Evolutionary conservation across 768 basidiomycete genomes (phyloP), one percentile per base, ranked within the genome.

Genomic region (Suillus americanus): DNA sequence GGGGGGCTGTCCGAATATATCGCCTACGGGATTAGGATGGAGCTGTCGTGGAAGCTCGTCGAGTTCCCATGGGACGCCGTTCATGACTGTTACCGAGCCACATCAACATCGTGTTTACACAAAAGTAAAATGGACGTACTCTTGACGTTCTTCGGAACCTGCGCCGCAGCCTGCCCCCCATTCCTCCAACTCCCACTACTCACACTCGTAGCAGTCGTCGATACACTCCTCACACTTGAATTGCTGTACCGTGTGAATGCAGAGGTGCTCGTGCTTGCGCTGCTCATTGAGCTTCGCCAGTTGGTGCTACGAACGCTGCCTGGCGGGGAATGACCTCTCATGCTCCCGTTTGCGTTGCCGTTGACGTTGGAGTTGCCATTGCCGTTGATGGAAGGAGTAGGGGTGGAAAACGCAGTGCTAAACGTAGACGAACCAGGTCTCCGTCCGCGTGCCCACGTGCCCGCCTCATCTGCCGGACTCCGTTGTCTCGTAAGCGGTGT

Each of bases 181-280:
- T 61, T 50, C 59, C 67, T 71, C 60, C 62, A 68, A 25, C 89
- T 91, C 56, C 82, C 79, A 28, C 86, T 84, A 38, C 90, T 91
- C 7, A 91, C 85, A 68, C 90, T 91, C 18, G 93, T 95, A 51
- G 92, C 92, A 63, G 85, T 85, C 5, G 93, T 94, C 25, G 90
- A 90, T 48, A 93, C 81, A 67, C 91, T 92, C 62, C 90, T 82
- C 63, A 82, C 71, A 73, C 90, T 89, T 48, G 85, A 84, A 64
- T 79, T 85, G 54, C 91, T 93, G 79, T 90, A 92, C 65, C 89
- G 80, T 28, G 92, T 93, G 70, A 93, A 94, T 40, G 87, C 87
- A 3, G 48, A 50, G 6, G 48, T 50, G 25, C 85, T 88, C 28
- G 86, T 83, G 10, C 88, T 89, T 16, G 89, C 87, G 71, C 88